These are phyloP conservation scores for Apiosordaria backusii DNA, from an alignment of 495 filamentous ascomycete genomes.

Conservation along the genomic window DNA sequence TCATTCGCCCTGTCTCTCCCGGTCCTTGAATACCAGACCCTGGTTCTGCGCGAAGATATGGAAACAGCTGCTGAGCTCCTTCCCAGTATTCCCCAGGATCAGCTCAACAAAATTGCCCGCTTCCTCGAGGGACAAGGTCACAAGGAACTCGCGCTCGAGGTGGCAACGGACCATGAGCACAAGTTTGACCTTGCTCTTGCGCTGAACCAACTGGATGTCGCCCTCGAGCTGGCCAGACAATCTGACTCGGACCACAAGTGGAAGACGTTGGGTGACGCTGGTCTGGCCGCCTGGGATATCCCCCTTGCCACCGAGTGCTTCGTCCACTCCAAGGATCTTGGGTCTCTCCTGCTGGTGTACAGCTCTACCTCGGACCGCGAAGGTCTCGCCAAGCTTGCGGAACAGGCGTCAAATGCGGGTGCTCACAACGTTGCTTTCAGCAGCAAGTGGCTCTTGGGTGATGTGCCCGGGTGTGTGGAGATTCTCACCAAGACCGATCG, in stretches of 20 bases:
- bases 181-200: slow-evolving; percentile 90
- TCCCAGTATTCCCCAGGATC: slow-evolving; percentile 74
- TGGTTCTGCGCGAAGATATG: slow-evolving; percentile 93
- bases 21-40: slow-evolving; percentile 96
- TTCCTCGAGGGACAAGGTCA: slow-evolving; percentile 98
- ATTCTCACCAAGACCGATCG: slow-evolving; percentile 75
- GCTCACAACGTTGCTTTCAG: slow-evolving; percentile 90
- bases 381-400: slow-evolving; percentile 66
- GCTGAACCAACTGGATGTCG: slow-evolving; percentile 78
- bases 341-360: slow-evolving; percentile 82
- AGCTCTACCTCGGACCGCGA: slow-evolving; percentile 72
- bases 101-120: slow-evolving; percentile 94
- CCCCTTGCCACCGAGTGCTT: slow-evolving; percentile 90
- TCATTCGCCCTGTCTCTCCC: slow-evolving; percentile 88
- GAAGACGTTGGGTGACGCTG: slow-evolving; percentile 93
- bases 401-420: slow-evolving; percentile 69
- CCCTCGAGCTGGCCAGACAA: slow-evolving; percentile 75
- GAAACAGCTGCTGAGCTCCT: slow-evolving; percentile 86
- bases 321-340: slow-evolving; percentile 79
- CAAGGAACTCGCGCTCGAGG: slow-evolving; percentile 90
- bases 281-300: slow-evolving; percentile 81
- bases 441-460: slow-evolving; percentile 80
- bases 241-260: slow-evolving; percentile 93
- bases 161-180: slow-evolving; percentile 95
- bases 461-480: slow-evolving; percentile 76